These are phyloP conservation scores for Thelonectria discophora DNA, from an alignment of 2,329 filamentous ascomycete genomes.

Conservation along the genomic window DNA sequence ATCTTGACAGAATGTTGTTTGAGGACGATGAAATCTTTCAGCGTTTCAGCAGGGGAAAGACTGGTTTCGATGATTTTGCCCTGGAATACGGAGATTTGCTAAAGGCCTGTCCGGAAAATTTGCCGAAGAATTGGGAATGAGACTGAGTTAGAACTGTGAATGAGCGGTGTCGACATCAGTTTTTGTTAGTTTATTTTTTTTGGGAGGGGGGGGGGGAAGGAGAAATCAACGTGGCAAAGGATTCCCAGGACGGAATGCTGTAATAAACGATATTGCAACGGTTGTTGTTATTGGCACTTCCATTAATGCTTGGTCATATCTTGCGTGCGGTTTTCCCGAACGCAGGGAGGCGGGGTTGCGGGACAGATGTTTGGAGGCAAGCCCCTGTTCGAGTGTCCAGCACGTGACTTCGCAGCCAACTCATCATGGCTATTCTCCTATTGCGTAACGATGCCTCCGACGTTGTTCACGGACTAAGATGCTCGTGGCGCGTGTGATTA, in stretches of 20 bases:
- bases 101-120: background rate
- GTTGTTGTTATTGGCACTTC: no score
- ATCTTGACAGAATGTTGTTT: background rate
- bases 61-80: background rate
- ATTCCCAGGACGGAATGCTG: no score
- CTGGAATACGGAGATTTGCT: background rate
- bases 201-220: no score
- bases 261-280: no score
- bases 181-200: no score
- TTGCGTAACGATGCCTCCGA: background rate
- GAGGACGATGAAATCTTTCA: background rate
- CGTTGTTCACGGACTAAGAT: background rate
- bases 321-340: no score
- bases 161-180: no score
- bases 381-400: background rate
- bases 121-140: background rate
- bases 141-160: no score
- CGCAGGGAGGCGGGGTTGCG: background rate
- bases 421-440: background rate
- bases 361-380: background rate
- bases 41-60: background rate
- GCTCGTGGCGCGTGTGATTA: background rate
- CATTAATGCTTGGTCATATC: no score
- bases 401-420: background rate
- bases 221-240: no score